A percentile compares a stretch with the other conserved stretches of the same genome.
phyloP scores from a whole-genome alignment of 352 stramenopile species.

The Globisporangium cederbergense region DNA sequence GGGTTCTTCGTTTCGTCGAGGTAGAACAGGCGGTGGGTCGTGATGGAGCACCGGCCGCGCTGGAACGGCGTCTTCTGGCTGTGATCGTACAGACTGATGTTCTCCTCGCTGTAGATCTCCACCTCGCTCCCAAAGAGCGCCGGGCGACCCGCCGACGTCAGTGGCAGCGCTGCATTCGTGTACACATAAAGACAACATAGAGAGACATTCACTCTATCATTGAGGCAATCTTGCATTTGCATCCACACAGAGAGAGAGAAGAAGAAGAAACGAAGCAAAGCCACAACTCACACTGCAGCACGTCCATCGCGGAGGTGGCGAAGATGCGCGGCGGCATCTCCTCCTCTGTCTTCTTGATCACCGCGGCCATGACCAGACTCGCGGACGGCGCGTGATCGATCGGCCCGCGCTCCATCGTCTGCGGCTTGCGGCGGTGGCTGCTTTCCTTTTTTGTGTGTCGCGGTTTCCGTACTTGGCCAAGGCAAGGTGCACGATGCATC shows the following conservation, averaged over 20 bases:
- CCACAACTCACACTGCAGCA: conserved; percentile 53
- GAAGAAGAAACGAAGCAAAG: no score
- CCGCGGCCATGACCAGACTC: not conserved
- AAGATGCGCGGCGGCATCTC: not conserved
- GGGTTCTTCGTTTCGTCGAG: conserved; percentile 55
- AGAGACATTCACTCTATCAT: not conserved
- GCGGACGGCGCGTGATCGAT: conserved; percentile 7
- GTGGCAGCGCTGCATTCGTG: conserved; percentile 42
- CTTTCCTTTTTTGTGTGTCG: not conserved
- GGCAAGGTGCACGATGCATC: not conserved
- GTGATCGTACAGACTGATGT: conserved; percentile 83
- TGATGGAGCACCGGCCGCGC: conserved; percentile 72
- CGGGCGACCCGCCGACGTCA: conserved; percentile 68
- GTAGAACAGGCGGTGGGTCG: conserved; percentile 84
- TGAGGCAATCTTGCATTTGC: not conserved
- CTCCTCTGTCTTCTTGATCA: conserved; percentile 16
- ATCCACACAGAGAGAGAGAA: not conserved
- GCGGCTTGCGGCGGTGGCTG: not conserved
- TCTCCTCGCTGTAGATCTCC: conserved; percentile 86
- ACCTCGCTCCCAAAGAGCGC: conserved; percentile 76
- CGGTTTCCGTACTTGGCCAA: not conserved
- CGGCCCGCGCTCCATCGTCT: not conserved
- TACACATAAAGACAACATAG: not conserved
- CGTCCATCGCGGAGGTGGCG: conserved; percentile 47
- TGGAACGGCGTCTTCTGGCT: conserved; percentile 71